A percentile compares a stretch with the other conserved stretches of the same genome.
Conservation (phyloP, 2,329 filamentous ascomycete genomes). For the Trichoderma arundinaceum region DNA sequence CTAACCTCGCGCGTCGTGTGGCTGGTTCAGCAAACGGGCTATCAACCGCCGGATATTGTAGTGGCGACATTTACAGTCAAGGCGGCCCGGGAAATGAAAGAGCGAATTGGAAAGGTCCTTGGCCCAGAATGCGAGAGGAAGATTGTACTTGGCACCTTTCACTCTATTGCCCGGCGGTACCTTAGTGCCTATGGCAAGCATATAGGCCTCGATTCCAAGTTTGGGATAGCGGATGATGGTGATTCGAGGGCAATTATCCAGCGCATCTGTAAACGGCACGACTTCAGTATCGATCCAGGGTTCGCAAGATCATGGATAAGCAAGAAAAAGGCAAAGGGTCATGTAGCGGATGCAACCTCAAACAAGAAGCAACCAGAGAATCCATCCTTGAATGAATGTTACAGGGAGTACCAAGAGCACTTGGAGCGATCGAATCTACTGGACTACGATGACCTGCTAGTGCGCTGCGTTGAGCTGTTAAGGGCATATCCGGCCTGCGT, state of each 20-base stretch:
- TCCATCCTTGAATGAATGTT: conserved; percentile 70
- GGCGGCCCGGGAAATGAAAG: conserved; percentile 90
- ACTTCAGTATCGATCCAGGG: conserved; percentile 70
- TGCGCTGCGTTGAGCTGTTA: conserved; percentile 82
- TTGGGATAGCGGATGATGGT: conserved; percentile 85
- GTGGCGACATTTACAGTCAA: conserved; percentile 98
- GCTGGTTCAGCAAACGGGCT: conserved; percentile 73
- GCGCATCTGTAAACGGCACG: conserved; percentile 78
- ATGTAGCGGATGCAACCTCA: conserved; percentile 49
- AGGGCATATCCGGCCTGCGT: conserved; percentile 77
- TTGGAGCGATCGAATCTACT: conserved; percentile 79
- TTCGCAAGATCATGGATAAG: conserved; percentile 78
- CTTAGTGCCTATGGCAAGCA: conserved; percentile 81
- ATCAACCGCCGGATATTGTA: conserved; percentile 84
- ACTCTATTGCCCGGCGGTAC: conserved; percentile 88
- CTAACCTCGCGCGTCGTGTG: conserved; percentile 91
- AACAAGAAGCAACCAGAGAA: conserved; percentile 48
- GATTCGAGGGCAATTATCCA: conserved; percentile 82
- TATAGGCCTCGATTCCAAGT: conserved; percentile 81
- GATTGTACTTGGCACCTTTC: conserved; percentile 89
- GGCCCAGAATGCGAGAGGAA: conserved; percentile 75
- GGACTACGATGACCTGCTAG: conserved; percentile 91
- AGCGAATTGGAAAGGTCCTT: conserved; percentile 80
- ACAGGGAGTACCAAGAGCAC: conserved; percentile 77
- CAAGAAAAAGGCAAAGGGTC: conserved; percentile 65